Evolutionary conservation across 78 protist genomes (phyloP).

Genomic region (Dictyostelium capitatum): DNA sequence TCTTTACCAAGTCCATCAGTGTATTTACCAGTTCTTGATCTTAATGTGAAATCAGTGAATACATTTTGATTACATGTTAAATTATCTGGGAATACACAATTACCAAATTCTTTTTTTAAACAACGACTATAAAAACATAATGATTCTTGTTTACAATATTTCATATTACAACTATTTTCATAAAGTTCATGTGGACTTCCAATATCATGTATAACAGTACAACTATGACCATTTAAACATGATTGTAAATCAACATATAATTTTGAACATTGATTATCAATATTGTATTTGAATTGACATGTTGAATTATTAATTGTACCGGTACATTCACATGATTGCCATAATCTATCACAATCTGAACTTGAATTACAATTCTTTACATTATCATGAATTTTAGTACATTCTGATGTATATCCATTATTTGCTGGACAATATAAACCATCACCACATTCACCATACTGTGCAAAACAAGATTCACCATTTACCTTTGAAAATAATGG

Average conservation of each 20-base stretch:
- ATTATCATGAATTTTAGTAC: background rate
- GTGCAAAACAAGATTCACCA: slow-evolving; percentile 51
- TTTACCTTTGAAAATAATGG: background rate
- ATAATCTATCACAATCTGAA: slow-evolving; percentile 25
- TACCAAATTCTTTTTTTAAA: slow-evolving; percentile 18
- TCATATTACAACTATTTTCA: background rate
- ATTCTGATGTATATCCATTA: background rate
- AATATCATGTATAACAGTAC: background rate
- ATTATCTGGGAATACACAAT: slow-evolving; percentile 24
- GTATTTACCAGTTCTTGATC: background rate
- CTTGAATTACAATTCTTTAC: background rate
- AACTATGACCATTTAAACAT: background rate
- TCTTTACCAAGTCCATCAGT: background rate
- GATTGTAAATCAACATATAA: background rate
- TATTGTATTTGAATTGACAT: background rate
- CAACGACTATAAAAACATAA: slow-evolving; percentile 26
- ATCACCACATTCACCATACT: slow-evolving; percentile 43
- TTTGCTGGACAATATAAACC: slow-evolving; percentile 38
- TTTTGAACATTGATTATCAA: background rate
- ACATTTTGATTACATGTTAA: background rate
- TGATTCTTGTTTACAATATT: slow-evolving; percentile 14
- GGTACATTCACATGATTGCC: slow-evolving; percentile 35
- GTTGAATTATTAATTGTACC: background rate
- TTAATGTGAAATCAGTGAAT: background rate
- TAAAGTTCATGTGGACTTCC: background rate